phyloP scores from a whole-genome alignment of 148 eudicot genomes.

The Nepenthes mirabilis region DNA sequence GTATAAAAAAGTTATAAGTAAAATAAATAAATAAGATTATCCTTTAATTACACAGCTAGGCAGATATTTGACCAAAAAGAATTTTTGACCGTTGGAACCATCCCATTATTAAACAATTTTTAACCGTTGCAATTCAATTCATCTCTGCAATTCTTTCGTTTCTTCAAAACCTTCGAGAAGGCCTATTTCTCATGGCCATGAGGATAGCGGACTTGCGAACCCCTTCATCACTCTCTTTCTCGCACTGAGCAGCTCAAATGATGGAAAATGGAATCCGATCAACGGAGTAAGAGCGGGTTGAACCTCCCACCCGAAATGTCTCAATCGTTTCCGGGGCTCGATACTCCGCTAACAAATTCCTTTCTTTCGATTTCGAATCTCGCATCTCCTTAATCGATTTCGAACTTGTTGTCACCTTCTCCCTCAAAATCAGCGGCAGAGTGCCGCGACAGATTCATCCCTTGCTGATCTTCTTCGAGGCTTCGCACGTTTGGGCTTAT shows the following conservation, averaged over 20 bases:
- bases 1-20: no score
- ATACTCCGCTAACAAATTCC: constrained; percentile 6
- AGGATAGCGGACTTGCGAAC: no score
- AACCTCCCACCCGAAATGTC: constrained; percentile 74
- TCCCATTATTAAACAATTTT: no score
- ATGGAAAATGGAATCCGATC: constrained; percentile 42
- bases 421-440: constrained; percentile 17
- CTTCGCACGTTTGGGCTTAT: constrained; percentile 63
- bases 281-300: constrained; percentile 66
- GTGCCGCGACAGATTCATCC: constrained; percentile 82
- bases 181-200: no score
- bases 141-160: no score
- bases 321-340: constrained; percentile 36
- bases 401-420: constrained; percentile 28
- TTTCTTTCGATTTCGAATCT: constrained; percentile 8
- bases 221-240: no score
- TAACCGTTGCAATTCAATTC: no score
- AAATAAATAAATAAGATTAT: no score
- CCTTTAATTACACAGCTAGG: no score
- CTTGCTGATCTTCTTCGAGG: constrained; percentile 88
- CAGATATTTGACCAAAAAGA: no score
- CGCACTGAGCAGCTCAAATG: not conserved
- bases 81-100: no score
- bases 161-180: no score
- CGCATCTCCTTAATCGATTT: constrained; percentile 19